Percentiles rank a stretch among this genome's conserved stretches.
Evolutionary conservation across 768 basidiomycete genomes (phyloP).

Genomic region (Hygrophoropsis aurantiaca): DNA sequence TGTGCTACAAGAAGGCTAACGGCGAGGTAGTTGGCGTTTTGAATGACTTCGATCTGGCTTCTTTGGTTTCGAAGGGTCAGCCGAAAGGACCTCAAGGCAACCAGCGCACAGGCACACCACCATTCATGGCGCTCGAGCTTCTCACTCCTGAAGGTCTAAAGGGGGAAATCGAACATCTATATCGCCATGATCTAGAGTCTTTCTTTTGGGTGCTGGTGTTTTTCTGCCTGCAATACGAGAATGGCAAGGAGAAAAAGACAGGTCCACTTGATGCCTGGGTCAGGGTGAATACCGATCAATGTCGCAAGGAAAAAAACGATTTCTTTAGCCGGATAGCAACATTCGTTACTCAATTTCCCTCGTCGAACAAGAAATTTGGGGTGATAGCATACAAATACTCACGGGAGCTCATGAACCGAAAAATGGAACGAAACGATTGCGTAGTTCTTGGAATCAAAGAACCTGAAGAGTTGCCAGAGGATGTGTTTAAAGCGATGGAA

Average conservation of each 20-base stretch:
- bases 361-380: no score
- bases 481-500: no score
- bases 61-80: background rate
- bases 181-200: constrained; percentile 34
- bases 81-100: background rate
- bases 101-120: constrained; percentile 13
- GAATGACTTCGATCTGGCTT: constrained; percentile 15
- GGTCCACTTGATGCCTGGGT: background rate
- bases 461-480: no score
- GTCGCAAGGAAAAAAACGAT: background rate
- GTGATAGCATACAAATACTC: no score
- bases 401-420: no score
- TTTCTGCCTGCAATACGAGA: constrained; percentile 4
- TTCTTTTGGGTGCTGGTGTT: constrained; percentile 29
- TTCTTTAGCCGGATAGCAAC: no score
- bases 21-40: constrained; percentile 8
- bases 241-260: background rate
- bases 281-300: background rate
- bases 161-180: constrained; percentile 18
- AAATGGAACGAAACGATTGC: no score
- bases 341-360: no score
- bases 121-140: constrained; percentile 15
- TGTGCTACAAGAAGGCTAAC: constrained; percentile 1
- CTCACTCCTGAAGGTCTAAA: constrained; percentile 5
- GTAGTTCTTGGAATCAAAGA: no score